Evolutionary conservation across 2,329 filamentous ascomycete species (phyloP).

Genomic region (Cadophora sp.): DNA sequence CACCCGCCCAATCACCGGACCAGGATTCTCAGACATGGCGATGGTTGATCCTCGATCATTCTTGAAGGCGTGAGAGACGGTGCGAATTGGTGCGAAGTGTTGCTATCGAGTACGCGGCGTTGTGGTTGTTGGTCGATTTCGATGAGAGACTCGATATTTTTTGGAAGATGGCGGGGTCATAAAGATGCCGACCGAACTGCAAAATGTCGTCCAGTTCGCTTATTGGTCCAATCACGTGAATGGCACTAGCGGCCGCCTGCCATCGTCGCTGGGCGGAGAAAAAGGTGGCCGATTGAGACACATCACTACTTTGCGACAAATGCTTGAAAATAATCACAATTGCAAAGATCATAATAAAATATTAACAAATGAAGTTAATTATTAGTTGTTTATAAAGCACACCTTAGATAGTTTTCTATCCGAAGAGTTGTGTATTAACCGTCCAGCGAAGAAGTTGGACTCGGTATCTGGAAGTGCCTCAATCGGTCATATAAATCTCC

Average conservation of each 20-base stretch:
- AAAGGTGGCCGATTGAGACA: too few species aligned
- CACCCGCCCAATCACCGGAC: constrained; percentile 28
- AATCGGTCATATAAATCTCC: too few species aligned
- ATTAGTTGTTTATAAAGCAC: too few species aligned
- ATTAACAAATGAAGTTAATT: too few species aligned
- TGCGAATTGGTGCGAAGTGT: not conserved
- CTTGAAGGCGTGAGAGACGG: constrained; percentile 7
- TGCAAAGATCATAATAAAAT: too few species aligned
- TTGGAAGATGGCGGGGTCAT: constrained; percentile 10
- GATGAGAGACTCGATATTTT: constrained; percentile 7
- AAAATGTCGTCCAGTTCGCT: constrained; percentile 1
- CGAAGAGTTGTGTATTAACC: too few species aligned
- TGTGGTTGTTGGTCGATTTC: not conserved
- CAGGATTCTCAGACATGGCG: constrained; percentile 27
- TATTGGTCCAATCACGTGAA: constrained; percentile 28
- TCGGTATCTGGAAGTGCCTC: too few species aligned
- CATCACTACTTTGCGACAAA: too few species aligned
- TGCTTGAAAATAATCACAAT: too few species aligned
- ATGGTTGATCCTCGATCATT: constrained; percentile 22
- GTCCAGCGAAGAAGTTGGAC: too few species aligned
- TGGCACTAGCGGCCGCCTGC: not conserved
- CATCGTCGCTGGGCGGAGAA: too few species aligned
- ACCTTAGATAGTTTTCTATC: too few species aligned
- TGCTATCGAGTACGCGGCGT: not conserved
- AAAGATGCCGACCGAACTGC: not conserved